phyloP scores from a whole-genome alignment of 2,329 filamentous ascomycete species.

The Aspergillus sclerotialis region DNA sequence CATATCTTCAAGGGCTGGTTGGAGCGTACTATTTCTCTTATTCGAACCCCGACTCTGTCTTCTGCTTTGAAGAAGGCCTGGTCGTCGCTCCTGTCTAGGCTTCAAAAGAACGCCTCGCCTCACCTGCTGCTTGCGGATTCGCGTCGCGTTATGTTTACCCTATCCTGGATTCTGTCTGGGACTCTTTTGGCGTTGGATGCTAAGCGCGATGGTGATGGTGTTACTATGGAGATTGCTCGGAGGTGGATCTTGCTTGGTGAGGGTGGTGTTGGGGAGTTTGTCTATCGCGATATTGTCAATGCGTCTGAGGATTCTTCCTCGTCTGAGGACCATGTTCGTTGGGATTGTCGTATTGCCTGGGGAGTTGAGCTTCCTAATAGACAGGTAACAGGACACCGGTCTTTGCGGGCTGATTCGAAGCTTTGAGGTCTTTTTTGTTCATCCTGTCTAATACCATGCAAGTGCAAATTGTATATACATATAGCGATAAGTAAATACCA shows the following conservation, averaged over 20 bases:
- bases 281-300: constrained; percentile 18
- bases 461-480: too few relatives aligned
- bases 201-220: constrained; percentile 21
- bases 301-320: background rate
- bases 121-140: constrained; percentile 16
- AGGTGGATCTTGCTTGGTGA: constrained; percentile 29
- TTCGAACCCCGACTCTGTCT: constrained; percentile 14
- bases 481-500: too few relatives aligned
- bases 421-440: too few relatives aligned
- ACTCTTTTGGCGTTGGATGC: constrained; percentile 33
- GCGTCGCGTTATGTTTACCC: constrained; percentile 24
- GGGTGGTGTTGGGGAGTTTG: constrained; percentile 19
- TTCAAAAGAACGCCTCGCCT: constrained; percentile 4
- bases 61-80: constrained; percentile 1
- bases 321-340: constrained; percentile 12
- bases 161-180: constrained; percentile 31
- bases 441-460: too few relatives aligned
- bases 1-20: constrained; percentile 35
- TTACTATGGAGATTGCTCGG: constrained; percentile 27
- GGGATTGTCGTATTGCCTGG: constrained; percentile 28
- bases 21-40: constrained; percentile 24
- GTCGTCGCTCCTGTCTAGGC: background rate
- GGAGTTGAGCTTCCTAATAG: constrained; percentile 15
- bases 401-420: background rate
- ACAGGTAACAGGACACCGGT: constrained; percentile 1